Conservation (phyloP, 352 stramenopile species). For the Plasmopara muralis region DNA sequence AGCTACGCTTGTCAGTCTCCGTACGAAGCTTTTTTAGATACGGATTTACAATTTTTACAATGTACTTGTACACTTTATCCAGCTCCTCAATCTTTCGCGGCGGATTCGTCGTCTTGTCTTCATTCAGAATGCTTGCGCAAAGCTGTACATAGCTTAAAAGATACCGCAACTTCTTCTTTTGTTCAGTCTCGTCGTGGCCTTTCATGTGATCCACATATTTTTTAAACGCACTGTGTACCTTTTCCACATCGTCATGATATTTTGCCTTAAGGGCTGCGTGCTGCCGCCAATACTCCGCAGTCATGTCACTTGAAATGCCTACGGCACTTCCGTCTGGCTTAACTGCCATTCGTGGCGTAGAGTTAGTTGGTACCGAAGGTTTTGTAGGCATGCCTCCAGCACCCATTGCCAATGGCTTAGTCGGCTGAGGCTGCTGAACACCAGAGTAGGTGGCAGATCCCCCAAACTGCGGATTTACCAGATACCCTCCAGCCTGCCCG, state of each 20-base stretch:
- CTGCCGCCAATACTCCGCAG: conserved; percentile 73
- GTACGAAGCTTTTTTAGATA: conserved; percentile 83
- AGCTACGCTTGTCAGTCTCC: conserved; percentile 71
- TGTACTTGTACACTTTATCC: conserved; percentile 87
- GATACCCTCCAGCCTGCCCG: conserved; percentile 30
- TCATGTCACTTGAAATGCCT: conserved; percentile 31
- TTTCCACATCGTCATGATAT: conserved; percentile 75
- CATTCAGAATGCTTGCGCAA: conserved; percentile 67
- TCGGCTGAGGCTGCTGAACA: conserved; percentile 16
- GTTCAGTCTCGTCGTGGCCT: conserved; percentile 78
- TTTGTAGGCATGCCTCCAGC: conserved; percentile 24
- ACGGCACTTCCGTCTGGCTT: conserved; percentile 17
- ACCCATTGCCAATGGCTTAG: conserved; percentile 12
- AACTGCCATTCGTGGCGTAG: conserved; percentile 12
- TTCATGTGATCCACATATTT: conserved; percentile 88
- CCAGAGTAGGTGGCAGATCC: conserved; percentile 19
- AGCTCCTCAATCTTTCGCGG: conserved; percentile 74
- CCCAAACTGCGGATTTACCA: conserved; percentile 34
- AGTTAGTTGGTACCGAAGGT: conserved; percentile 10
- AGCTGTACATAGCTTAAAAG: conserved; percentile 80
- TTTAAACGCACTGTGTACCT: conserved; percentile 82
- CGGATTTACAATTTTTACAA: conserved; percentile 83
- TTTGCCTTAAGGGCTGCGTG: conserved; percentile 69
- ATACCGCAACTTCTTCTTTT: conserved; percentile 85
- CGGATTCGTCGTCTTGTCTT: conserved; percentile 64